phyloP scores from a whole-genome alignment of 495 filamentous ascomycete species.

The Clavariopsis aquatica region DNA sequence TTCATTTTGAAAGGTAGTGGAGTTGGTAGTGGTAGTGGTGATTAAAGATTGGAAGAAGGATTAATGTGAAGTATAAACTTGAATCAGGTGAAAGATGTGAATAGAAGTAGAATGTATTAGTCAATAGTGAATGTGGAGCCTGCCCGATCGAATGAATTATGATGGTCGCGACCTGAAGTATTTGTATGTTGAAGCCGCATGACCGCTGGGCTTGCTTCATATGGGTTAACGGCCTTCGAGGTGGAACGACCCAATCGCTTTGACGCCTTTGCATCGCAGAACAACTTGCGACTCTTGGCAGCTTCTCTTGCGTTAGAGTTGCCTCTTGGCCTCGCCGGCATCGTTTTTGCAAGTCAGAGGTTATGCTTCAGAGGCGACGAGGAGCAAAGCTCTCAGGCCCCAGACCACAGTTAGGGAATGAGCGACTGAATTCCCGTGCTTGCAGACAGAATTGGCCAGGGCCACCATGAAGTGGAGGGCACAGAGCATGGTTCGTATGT shows the following conservation, averaged over 20 bases:
- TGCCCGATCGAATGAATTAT: conserved; percentile 7
- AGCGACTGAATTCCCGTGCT: background rate
- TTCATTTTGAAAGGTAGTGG: conserved; percentile 23
- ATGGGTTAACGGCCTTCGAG: background rate
- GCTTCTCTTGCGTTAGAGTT: conserved; percentile 11
- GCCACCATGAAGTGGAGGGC: background rate
- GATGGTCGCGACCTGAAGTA: background rate
- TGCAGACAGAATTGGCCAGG: conserved; percentile 7
- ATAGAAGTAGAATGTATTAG: conserved; percentile 11
- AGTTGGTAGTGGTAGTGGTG: background rate
- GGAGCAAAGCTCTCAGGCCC: background rate
- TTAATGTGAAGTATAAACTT: conserved; percentile 1
- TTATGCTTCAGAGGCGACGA: background rate
- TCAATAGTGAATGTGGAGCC: conserved; percentile 21
- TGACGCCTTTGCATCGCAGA: background rate
- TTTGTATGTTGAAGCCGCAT: background rate
- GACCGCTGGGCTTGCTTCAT: background rate
- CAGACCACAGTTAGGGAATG: background rate
- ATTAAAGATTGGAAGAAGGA: background rate
- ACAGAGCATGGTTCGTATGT: conserved; percentile 2
- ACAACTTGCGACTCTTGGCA: conserved; percentile 21
- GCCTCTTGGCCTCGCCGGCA: conserved; percentile 9
- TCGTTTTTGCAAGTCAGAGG: background rate
- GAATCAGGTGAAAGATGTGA: background rate
- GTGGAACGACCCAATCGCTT: background rate